phyloP scores from a whole-genome alignment of 1,139 yeast species.

The Zygotorulaspora mrakii region DNA sequence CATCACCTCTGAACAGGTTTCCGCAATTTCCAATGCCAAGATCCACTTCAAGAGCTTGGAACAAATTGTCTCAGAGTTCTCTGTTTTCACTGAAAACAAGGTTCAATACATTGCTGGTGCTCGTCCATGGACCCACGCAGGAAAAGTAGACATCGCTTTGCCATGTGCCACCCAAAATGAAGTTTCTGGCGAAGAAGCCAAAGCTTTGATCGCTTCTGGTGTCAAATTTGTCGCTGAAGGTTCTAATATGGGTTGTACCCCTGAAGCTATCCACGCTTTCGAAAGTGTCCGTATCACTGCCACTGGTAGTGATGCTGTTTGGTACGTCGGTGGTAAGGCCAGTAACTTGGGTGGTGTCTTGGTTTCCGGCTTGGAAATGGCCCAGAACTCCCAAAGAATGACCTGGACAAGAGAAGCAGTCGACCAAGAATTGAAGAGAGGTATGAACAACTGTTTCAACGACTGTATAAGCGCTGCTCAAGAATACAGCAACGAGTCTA shows the following conservation, averaged over 20 bases:
- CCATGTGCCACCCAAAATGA: constrained; percentile 99
- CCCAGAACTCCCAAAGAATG: constrained; percentile 95
- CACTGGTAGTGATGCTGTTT: constrained; percentile 52
- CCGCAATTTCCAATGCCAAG: constrained; percentile 77
- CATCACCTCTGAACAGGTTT: constrained; percentile 76
- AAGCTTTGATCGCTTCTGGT: constrained; percentile 88
- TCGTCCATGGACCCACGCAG: constrained; percentile 94
- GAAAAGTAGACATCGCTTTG: constrained; percentile 89
- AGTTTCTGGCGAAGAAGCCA: constrained; percentile 94
- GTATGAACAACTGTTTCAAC: constrained; percentile 90
- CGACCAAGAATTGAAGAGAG: constrained; percentile 78
- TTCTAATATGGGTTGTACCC: constrained; percentile 98
- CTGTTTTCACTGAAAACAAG: constrained; percentile 54
- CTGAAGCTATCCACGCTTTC: constrained; percentile 91
- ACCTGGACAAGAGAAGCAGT: constrained; percentile 87
- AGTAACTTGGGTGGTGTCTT: constrained; percentile 99
- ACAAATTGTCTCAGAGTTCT: constrained; percentile 58
- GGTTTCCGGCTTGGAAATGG: constrained; percentile 98
- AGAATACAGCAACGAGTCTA: constrained; percentile 67
- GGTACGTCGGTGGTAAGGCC: constrained; percentile 99
- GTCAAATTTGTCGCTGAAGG: constrained; percentile 96
- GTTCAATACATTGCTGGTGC: constrained; percentile 86
- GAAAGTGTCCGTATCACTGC: constrained; percentile 75
- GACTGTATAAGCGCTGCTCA: constrained; percentile 87
- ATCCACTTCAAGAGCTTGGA: constrained; percentile 72